Conservation (phyloP, 306 rosid species). For the Prinsepia uniflora region DNA sequence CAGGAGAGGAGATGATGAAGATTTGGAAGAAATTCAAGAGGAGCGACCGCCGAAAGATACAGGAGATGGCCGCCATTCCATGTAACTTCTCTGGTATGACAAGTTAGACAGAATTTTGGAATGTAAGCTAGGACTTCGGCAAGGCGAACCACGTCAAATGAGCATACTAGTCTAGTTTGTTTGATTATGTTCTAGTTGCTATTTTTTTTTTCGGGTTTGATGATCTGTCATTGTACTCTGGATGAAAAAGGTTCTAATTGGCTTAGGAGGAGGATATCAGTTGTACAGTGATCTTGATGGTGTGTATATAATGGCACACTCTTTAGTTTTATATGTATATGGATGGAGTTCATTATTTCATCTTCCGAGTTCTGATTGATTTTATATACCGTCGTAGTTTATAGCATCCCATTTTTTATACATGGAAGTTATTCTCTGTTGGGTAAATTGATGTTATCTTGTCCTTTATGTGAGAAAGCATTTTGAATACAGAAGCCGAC, state of each 20-base stretch:
- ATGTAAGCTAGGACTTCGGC: neutral
- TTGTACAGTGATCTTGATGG: constrained; percentile 10
- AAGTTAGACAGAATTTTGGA: constrained; percentile 12
- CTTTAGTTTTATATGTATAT: constrained; percentile 1
- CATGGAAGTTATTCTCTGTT: too few relatives aligned
- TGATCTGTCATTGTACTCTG: neutral
- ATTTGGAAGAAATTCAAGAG: constrained; percentile 78
- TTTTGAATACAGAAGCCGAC: too few relatives aligned
- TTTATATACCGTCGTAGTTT: neutral
- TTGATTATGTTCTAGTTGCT: neutral
- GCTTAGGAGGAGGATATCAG: constrained; percentile 8
- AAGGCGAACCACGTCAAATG: neutral
- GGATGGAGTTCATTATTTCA: constrained; percentile 9
- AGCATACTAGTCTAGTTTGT: neutral
- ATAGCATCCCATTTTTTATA: too few relatives aligned
- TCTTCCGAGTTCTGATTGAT: neutral
- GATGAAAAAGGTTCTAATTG: constrained; percentile 1
- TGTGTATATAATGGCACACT: neutral
- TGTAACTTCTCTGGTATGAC: constrained; percentile 32
- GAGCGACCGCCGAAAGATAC: constrained; percentile 55
- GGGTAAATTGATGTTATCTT: too few relatives aligned
- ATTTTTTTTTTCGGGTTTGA: neutral
- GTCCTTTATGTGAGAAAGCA: too few relatives aligned
- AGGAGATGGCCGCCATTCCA: constrained; percentile 59
- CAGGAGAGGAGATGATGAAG: constrained; percentile 70